Base-by-base conservation (phyloP, 148 eudicot genomes). In the Rhododendron mucronatum region DNA sequence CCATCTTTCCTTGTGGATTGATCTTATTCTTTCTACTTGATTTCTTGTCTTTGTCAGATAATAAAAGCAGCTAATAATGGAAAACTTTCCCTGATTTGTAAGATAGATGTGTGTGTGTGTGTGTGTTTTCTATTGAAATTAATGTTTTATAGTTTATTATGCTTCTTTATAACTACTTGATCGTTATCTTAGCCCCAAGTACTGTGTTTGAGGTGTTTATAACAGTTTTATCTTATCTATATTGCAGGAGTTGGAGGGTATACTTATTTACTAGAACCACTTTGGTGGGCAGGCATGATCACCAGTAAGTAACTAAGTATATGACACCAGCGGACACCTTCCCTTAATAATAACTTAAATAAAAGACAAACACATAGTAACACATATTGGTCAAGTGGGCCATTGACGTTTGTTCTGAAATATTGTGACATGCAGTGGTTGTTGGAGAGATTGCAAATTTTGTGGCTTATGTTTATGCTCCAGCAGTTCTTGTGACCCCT, bases 401-500 rank as follows among this genome's bases (percentile, higher is more conserved):
- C 44, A 53, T 55, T 23, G 37, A 55, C 18, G 71, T 75, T 44
- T 2, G 28, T 80, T 63, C 75, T 86, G 84, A 78, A 67, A 59
- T 84, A 82, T 86, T n/a, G 85, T 78, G n/a, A 57, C 41, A 81
- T 88, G 77, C 91, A 96, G 99, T 96, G 99, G 89, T 94, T 85
- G 86, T 94, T 88, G 99, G 99, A 51, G 99, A 96, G 88, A 91
- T 87, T 35, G 98, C 99, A 45, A 96, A 96, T 86, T 96, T 95
- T 87, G 97, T 94, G 83, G 99, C 99, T 77, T 96, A 96, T 88
- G 94, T 90, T 74, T 96, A 88, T 91, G 99, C 99, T 87, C 99
- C 99, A 12, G 99, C 99, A n/a, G 94, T 96, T 86, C 93, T 96
- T 55, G 99, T 96, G 84, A 96, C 99, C 76, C 99, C 99, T 78